Evolutionary conservation across 208 protist genomes (phyloP).

Genomic region (Trypanosoma vivax): DNA sequence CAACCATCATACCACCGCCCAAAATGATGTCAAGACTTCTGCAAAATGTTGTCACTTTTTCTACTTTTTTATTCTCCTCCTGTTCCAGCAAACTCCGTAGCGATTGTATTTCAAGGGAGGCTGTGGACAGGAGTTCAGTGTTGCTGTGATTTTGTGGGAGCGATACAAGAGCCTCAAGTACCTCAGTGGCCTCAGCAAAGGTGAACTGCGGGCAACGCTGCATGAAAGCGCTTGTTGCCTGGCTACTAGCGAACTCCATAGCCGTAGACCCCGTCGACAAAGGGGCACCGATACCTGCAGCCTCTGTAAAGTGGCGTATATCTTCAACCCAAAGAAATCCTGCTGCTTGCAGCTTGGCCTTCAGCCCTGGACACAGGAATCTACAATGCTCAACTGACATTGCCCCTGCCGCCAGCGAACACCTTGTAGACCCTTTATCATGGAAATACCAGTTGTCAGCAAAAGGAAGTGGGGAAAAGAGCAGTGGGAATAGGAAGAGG

Average conservation of each 20-base stretch:
- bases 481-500: neutral
- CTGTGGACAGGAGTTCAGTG: neutral
- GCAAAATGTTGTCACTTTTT: slow-evolving; percentile 65
- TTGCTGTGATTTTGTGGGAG: neutral
- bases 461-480: neutral
- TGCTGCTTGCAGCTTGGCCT: slow-evolving; percentile 67
- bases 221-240: neutral
- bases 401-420: neutral
- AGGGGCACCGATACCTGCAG: neutral
- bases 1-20: slow-evolving; percentile 55
- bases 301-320: slow-evolving; percentile 5
- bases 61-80: neutral
- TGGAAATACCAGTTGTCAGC: neutral
- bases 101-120: slow-evolving; percentile 6
- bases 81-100: slow-evolving; percentile 9
- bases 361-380: slow-evolving; percentile 36
- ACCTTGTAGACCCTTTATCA: neutral
- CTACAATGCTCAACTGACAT: slow-evolving; percentile 49
- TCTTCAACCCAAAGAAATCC: slow-evolving; percentile 52
- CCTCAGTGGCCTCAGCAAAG: slow-evolving; percentile 5
- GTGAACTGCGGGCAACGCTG: slow-evolving; percentile 14
- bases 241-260: neutral
- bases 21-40: slow-evolving; percentile 68
- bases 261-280: neutral
- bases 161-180: slow-evolving; percentile 9